Evolutionary conservation across 225 moss, liverwort and hornwort genomes (phyloP), one percentile per base, ranked within the genome.

Genomic region (Straminergon stramineum): DNA sequence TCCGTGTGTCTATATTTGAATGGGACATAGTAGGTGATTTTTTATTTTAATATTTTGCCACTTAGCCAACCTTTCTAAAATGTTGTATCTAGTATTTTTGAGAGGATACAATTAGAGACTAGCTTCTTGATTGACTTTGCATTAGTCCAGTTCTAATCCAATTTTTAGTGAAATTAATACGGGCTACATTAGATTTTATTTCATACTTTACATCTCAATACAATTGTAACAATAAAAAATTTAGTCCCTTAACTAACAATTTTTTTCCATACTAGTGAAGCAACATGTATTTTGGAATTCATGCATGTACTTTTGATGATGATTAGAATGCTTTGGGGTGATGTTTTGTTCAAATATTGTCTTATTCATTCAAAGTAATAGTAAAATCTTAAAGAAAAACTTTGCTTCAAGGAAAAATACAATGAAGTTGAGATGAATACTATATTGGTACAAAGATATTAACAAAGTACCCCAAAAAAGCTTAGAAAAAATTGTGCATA

Each of bases 271-370:
- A 20, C 23, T 22, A 1, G 3, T n/a, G 2, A 69, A 68, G 68
- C 21, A 68, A 6, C 12, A 68, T 0, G 0, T 21, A 21, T 12
- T 68, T 0, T 21, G 1, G 6, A 21, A 11, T n/a, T n/a, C 13
- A 23, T 69, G n/a, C 23, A 23, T 69, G 5, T 23, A n/a, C 23
- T n/a, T 4, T 69, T 4, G 0, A 39, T 13, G 23, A 13, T 23
- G 12, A 69, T 69, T n/a, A 69, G 39, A 69, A 69, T 69, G 7
- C 13, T n/a, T 22, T 23, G 13, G 2, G 1, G 7, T 13, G 7
- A 13, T n/a, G 4, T 39, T 69, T n/a, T 13, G 23, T n/a, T 11
- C 67, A 35, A 35, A 67, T 67, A 67, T 18, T 6, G 5, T 34
- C 37, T n/a, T n/a, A n/a, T 69, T n/a, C 7, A 37, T n/a, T 69